Base-by-base conservation (phyloP, 2,329 filamentous ascomycete species). In the Apiospora aurea region DNA sequence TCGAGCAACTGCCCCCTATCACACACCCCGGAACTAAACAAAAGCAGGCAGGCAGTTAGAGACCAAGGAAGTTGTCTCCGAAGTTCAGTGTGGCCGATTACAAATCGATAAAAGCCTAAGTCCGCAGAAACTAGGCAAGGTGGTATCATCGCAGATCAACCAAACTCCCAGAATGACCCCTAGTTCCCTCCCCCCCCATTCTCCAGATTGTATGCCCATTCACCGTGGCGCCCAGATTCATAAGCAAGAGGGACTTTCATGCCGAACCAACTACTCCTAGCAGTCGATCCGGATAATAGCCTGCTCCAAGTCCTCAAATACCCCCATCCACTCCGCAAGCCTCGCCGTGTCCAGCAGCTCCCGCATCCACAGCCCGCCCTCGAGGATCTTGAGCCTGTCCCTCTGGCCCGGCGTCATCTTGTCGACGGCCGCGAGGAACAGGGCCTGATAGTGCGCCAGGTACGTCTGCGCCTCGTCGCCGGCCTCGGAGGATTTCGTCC, bases 311-410 rank as follows among this genome's bases (percentile, higher is more conserved):
- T 29, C n/a, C 11, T 4, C 64, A 46, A 16, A 67, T 1, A 44
- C 38, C 11, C 64, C 64, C 64, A 44, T 6, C 38, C 4, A 18
- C 38, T 67, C 34, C 16, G 69, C 53, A 24, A 70, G 43, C 5
- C 70, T 46, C 51, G 76, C 67, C 21, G 74, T 71, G 10, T 70
- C 69, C 64, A 67, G 41, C 67, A 77, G 44, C 71, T 76, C 76
- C 44, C 73, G 44, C 46, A 75, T 57, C 74, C 73, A 77, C 69
- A 74, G 75, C 6, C 76, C 75, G 34, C 51, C 72, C 66, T 74
- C 75, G n/a, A 75, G 68, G 10, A 46, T 66, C 53, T 72, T 74
- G 26, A 76, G 71, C 66, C 68, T 72, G n/a, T 44, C 68, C 2
- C 64, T 73, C 71, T 77, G 75, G 26, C 44, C n/a, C 34, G 67